A percentile compares a stretch with the other conserved stretches of the same genome.
These are phyloP conservation scores for Mycosphaerella sp. DNA, from an alignment of 2,329 filamentous ascomycete species.

Conservation along the genomic window DNA sequence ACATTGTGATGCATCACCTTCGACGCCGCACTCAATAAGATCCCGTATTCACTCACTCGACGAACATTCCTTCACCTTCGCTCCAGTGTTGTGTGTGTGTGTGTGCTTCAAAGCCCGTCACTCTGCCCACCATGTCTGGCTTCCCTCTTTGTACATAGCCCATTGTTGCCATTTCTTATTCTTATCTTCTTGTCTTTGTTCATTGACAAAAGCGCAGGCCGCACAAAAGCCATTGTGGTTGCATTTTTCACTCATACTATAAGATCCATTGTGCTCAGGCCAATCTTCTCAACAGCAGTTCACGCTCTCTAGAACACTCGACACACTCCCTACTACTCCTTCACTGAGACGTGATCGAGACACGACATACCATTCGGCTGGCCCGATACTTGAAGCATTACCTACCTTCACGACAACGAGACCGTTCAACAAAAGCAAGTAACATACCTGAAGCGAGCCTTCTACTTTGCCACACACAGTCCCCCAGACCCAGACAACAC, in stretches of 20 bases:
- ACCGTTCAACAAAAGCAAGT: conserved; percentile 9
- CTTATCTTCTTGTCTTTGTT: conserved; percentile 8
- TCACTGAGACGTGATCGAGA: conserved; percentile 5
- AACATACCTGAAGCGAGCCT: conserved; percentile 18
- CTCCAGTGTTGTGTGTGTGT: conserved; percentile 16
- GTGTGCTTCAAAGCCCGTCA: conserved; percentile 13
- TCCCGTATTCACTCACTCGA: conserved; percentile 3
- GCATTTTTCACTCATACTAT: not conserved
- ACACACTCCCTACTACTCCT: conserved; percentile 4
- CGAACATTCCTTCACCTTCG: conserved; percentile 8
- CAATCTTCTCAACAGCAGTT: not conserved
- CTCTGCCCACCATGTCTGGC: conserved; percentile 11
- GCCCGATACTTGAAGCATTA: conserved; percentile 17
- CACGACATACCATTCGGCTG: conserved; percentile 12
- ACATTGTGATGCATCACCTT: not conserved
- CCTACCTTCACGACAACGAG: conserved; percentile 16
- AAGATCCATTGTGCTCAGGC: conserved; percentile 7
- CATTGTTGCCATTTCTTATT: conserved; percentile 19
- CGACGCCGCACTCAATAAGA: not conserved
- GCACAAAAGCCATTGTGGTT: conserved; percentile 17
- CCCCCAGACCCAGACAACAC: not conserved
- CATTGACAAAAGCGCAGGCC: conserved; percentile 17
- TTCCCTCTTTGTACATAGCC: conserved; percentile 14
- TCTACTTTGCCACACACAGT: conserved; percentile 5
- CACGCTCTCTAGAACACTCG: conserved; percentile 11